These are phyloP conservation scores for Phylloporus arenicola DNA, from an alignment of 768 basidiomycete species.

Conservation along the genomic window DNA sequence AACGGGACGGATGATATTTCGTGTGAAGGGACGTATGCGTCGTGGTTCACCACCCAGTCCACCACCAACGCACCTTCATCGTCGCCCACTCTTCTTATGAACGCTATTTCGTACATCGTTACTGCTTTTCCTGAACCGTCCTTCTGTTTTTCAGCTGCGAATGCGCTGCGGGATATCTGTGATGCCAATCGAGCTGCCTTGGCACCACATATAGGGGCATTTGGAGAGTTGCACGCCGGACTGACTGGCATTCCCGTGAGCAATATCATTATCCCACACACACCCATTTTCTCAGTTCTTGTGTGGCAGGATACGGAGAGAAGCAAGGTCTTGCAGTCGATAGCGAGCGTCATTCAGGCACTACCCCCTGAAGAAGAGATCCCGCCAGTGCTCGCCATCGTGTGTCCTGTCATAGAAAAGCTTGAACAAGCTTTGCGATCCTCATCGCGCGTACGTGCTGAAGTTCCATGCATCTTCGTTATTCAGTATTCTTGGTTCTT, in stretches of 20 bases:
- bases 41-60: conserved; percentile 66
- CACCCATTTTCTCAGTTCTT: background rate
- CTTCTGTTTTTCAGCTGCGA: conserved; percentile 69
- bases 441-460: conserved; percentile 43
- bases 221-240: conserved; percentile 77
- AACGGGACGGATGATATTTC: background rate
- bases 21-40: conserved; percentile 59
- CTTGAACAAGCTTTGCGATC: conserved; percentile 58
- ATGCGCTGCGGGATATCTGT: conserved; percentile 79
- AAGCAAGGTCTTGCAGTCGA: conserved; percentile 86
- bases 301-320: conserved; percentile 68
- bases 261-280: background rate
- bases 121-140: conserved; percentile 61
- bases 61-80: conserved; percentile 23
- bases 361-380: conserved; percentile 75
- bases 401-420: conserved; percentile 67
- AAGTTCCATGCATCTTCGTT: background rate
- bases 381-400: conserved; percentile 71
- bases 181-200: conserved; percentile 84
- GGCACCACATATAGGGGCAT: conserved; percentile 78
- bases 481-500: background rate
- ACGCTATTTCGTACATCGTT: conserved; percentile 63
- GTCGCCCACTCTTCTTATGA: conserved; percentile 50
- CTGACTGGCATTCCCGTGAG: conserved; percentile 69
- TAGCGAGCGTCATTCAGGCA: conserved; percentile 91